These are phyloP conservation scores for Talaromyces sp. DNA, from an alignment of 2,329 filamentous ascomycete species.

Conservation along the genomic window DNA sequence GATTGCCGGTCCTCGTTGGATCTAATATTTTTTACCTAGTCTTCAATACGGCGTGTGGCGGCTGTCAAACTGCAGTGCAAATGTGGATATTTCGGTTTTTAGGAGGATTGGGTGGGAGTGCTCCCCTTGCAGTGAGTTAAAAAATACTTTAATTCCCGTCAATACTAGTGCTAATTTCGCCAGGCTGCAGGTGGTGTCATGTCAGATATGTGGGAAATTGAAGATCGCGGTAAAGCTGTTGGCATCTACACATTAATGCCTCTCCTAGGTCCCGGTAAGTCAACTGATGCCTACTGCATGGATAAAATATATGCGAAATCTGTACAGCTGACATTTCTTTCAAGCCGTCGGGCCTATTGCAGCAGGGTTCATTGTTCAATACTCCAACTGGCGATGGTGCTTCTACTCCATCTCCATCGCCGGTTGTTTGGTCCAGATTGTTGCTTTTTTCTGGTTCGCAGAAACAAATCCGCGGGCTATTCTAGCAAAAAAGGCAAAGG, in stretches of 20 bases:
- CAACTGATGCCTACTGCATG: neutral
- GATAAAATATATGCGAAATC: neutral
- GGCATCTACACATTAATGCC: slow-evolving; percentile 6
- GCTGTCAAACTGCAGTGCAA: slow-evolving; percentile 48
- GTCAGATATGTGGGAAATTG: slow-evolving; percentile 3
- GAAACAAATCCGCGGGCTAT: neutral
- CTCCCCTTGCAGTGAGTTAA: slow-evolving; percentile 31
- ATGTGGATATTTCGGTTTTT: slow-evolving; percentile 54
- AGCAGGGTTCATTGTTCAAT: slow-evolving; percentile 24
- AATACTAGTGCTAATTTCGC: neutral
- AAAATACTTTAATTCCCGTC: neutral
- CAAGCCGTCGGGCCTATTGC: slow-evolving; percentile 22
- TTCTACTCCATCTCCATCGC: slow-evolving; percentile 31
- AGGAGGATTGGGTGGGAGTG: slow-evolving; percentile 50
- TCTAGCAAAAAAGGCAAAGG: neutral
- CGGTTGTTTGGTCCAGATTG: slow-evolving; percentile 12
- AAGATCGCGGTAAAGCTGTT: slow-evolving; percentile 5
- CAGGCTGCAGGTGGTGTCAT: slow-evolving; percentile 9
- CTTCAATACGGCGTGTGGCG: slow-evolving; percentile 53
- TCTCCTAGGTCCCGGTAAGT: slow-evolving; percentile 9
- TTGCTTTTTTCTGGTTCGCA: neutral
- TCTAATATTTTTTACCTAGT: slow-evolving; percentile 48
- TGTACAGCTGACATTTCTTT: neutral
- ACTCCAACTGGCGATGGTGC: slow-evolving; percentile 27
- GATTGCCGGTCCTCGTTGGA: slow-evolving; percentile 33